Conservation (phyloP, 768 basidiomycete species). For the Leccinum sublutescens region DNA sequence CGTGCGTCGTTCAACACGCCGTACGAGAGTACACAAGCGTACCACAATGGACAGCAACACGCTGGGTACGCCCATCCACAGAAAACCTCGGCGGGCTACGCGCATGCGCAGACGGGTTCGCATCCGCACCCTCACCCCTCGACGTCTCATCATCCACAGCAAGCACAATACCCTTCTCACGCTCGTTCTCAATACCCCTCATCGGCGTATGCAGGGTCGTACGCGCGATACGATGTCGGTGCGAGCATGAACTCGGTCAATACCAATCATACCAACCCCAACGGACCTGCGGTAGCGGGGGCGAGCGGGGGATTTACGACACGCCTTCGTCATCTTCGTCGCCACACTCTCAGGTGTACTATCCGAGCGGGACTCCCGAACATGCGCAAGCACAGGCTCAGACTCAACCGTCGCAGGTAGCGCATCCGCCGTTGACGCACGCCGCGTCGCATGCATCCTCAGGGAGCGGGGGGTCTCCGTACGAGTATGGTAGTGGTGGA, state of each 20-base stretch:
- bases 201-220: constrained; percentile 27
- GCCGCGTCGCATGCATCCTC: constrained; percentile 21
- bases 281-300: constrained; percentile 7
- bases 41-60: constrained; percentile 24
- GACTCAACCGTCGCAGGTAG: constrained; percentile 19
- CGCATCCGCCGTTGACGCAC: constrained; percentile 19
- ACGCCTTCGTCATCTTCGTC: constrained; percentile 21
- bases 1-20: constrained; percentile 20
- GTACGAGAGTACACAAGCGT: constrained; percentile 29
- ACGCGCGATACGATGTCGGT: constrained; percentile 31
- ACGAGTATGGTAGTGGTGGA: constrained; percentile 20
- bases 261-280: constrained; percentile 2
- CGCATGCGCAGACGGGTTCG: constrained; percentile 19
- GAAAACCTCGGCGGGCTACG: constrained; percentile 19
- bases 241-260: constrained; percentile 18
- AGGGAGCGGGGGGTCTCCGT: constrained; percentile 23
- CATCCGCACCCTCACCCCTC: constrained; percentile 23
- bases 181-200: constrained; percentile 27
- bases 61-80: constrained; percentile 21
- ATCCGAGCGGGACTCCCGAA: constrained; percentile 16
- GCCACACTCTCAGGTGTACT: constrained; percentile 21
- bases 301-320: constrained; percentile 25
- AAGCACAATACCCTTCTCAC: constrained; percentile 26
- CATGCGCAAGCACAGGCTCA: constrained; percentile 8
- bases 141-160: constrained; percentile 22